These are phyloP conservation scores for Xylaria venustula DNA, from an alignment of 495 filamentous ascomycete species.

Conservation along the genomic window DNA sequence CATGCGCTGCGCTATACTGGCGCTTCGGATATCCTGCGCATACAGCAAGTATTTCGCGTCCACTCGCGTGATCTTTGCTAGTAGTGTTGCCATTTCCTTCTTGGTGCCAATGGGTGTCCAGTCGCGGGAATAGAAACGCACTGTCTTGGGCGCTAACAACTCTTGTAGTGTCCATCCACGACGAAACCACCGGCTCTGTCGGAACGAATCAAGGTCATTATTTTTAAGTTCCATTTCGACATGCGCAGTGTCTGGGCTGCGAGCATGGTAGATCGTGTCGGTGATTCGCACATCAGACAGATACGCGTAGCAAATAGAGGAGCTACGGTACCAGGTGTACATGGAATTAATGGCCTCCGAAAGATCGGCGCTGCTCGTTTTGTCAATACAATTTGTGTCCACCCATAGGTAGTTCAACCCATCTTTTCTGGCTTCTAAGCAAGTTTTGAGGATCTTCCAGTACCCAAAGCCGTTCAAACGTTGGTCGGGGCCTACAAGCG, in stretches of 20 bases:
- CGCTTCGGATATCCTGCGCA: constrained; percentile 8
- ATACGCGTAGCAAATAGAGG: constrained; percentile 34
- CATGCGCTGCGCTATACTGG: constrained; percentile 25
- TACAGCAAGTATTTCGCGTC: constrained; percentile 2
- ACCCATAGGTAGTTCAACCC: constrained; percentile 12
- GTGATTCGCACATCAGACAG: constrained; percentile 9
- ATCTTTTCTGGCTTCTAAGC: constrained; percentile 5
- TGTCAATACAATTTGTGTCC: constrained; percentile 27
- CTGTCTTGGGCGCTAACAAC: constrained; percentile 19
- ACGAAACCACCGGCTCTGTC: constrained; percentile 29
- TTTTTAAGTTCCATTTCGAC: neutral
- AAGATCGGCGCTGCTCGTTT: constrained; percentile 6
- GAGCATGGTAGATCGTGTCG: neutral
- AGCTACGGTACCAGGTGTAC: constrained; percentile 29
- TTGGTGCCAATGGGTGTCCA: constrained; percentile 11
- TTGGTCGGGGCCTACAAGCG: neutral
- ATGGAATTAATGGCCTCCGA: constrained; percentile 9
- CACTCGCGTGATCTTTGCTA: constrained; percentile 13
- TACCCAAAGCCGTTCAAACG: neutral
- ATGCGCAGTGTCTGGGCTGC: neutral
- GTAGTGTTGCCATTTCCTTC: constrained; percentile 1
- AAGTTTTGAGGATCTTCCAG: constrained; percentile 16
- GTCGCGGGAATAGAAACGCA: constrained; percentile 10
- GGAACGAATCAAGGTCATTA: neutral
- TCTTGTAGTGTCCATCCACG: constrained; percentile 39